Base-by-base conservation (phyloP, 2,329 filamentous ascomycete species). In the Pestalotiopsis sp. region DNA sequence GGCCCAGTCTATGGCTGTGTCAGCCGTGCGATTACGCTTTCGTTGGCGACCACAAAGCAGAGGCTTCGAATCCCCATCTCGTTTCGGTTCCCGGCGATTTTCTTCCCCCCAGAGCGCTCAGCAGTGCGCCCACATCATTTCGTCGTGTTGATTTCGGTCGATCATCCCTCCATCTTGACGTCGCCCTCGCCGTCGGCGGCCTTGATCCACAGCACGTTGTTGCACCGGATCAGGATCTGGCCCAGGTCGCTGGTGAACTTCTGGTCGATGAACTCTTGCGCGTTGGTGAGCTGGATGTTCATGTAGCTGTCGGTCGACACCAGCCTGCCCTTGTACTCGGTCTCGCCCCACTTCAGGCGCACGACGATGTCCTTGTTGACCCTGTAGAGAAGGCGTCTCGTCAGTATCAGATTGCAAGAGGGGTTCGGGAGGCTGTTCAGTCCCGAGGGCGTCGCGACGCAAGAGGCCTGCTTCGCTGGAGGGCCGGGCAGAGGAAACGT, bases 241-340 rank as follows among this genome's bases (percentile, higher is more conserved):
- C 96, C 96, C 73, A 99, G 83, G 63, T 89, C 89, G 68, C 94
- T 95, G 45, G 92, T 94, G 80, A 90, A 91, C 87, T 97, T 93
- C 74, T 93, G 92, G 79, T 94, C 90, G 78, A 97, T 93, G 83
- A 92, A 98, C 82, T 99, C 96, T 83, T 97, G 93, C 65, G 95
- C 95, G 76, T 92, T 91, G 73, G 91, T 90, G 72, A 99, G 89
- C 84, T 98, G 94, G 72, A 99, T 91, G 85, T 99, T 99, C 95
- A 99, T 98, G 86, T 99, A 99, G 79, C 93, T 94, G 84, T 99
- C 96, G 78, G 97, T 93, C 76, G 92, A 95, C 78, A 97, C 93
- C 71, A 99, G 89, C 73, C 90, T 89, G 80, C 96, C 96, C 81
- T 95, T 97, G 89, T 99, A 99, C 82, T 99, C 96, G 70, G 94